phyloP scores from a whole-genome alignment of 179 eudicot genomes.

The Patellifolia procumbens region DNA sequence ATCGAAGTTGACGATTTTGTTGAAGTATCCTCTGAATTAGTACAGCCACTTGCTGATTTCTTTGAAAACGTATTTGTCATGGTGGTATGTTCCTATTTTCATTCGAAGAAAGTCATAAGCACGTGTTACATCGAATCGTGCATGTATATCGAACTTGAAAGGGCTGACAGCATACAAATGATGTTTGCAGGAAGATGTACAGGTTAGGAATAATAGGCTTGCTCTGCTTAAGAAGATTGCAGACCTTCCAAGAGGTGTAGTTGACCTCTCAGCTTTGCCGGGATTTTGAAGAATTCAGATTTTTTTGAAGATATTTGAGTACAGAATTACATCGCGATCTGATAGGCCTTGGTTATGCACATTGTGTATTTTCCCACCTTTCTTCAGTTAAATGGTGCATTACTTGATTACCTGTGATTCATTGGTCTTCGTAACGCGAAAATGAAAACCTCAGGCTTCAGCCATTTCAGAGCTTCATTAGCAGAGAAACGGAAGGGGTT shows the following conservation, averaged over 20 bases:
- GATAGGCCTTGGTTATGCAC: conserved; percentile 11
- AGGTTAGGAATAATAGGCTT: conserved; percentile 77
- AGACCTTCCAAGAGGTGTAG: conserved; percentile 89
- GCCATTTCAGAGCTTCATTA: too few relatives aligned
- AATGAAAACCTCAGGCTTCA: too few relatives aligned
- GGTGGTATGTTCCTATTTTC: conserved; percentile 73
- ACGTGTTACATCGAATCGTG: neutral
- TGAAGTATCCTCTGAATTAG: conserved; percentile 59
- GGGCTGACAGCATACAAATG: neutral
- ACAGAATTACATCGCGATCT: neutral
- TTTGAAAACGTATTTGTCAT: conserved; percentile 88
- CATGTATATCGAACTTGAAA: neutral
- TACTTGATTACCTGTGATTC: too few relatives aligned
- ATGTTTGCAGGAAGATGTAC: conserved; percentile 78
- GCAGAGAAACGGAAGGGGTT: too few relatives aligned
- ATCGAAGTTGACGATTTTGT: conserved; percentile 82
- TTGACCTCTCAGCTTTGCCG: conserved; percentile 85
- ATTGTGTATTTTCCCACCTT: neutral
- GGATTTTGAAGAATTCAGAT: conserved; percentile 55
- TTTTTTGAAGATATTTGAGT: neutral
- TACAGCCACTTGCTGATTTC: conserved; percentile 87
- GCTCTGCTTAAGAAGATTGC: conserved; percentile 69
- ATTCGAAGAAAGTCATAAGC: neutral
- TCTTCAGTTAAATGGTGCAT: neutral
- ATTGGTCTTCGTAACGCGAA: too few relatives aligned